Evolutionary conservation across 208 protist genomes (phyloP).

Genomic region (Wallacemonas sp.): DNA sequence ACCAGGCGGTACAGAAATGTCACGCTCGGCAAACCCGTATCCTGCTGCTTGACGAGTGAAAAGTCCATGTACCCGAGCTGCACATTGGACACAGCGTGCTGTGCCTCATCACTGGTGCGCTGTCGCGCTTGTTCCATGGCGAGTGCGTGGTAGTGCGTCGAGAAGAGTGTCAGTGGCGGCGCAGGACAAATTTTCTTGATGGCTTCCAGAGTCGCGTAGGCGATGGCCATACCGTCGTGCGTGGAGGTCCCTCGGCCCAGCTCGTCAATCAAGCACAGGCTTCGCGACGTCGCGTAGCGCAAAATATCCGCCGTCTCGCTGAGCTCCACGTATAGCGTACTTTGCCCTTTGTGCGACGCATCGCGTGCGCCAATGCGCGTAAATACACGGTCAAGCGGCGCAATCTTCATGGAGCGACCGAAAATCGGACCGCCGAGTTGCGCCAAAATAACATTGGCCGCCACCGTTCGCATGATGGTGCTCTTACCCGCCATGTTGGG

Average conservation of each 20-base stretch:
- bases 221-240: slow-evolving; percentile 98
- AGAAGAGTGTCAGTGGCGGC: slow-evolving; percentile 92
- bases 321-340: slow-evolving; percentile 98
- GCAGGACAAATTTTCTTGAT: slow-evolving; percentile 41
- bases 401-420: slow-evolving; percentile 58
- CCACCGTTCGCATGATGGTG: slow-evolving; percentile 95
- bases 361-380: slow-evolving; percentile 97
- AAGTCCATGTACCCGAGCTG: slow-evolving; percentile 91
- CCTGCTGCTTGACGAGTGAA: slow-evolving; percentile 37
- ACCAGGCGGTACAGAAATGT: slow-evolving; percentile 91
- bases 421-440: slow-evolving; percentile 97
- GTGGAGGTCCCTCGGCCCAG: slow-evolving; percentile 97
- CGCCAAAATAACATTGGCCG: slow-evolving; percentile 93
- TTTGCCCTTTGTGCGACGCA: slow-evolving; percentile 96
- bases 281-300: slow-evolving; percentile 84
- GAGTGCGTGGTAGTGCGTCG: slow-evolving; percentile 98
- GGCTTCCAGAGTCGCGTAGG: slow-evolving; percentile 92
- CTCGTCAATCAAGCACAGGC: slow-evolving; percentile 98
- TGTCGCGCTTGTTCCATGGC: slow-evolving; percentile 71
- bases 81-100: slow-evolving; percentile 21
- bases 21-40: slow-evolving; percentile 33
- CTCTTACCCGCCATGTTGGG: slow-evolving; percentile 99
- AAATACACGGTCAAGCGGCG: slow-evolving; percentile 96
- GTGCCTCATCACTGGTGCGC: background rate
- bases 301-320: slow-evolving; percentile 91